Conservation (phyloP, 352 stramenopile genomes). For the Phytophthora hybrid region DNA sequence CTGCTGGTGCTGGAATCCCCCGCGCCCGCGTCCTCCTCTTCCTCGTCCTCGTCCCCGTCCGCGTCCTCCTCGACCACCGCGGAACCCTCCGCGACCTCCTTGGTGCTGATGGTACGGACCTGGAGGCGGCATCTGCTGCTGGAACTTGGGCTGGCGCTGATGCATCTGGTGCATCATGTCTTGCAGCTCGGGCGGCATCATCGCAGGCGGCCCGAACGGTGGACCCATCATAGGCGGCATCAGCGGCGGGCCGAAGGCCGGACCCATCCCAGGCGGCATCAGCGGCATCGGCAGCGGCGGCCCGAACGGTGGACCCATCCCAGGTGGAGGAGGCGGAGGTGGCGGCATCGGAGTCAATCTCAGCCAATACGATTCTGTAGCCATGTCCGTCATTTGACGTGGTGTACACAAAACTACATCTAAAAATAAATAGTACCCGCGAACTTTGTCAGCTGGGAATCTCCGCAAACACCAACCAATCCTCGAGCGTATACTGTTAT, state of each 20-base stretch:
- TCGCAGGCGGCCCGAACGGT: slow-evolving; percentile 11
- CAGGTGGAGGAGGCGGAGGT: no score
- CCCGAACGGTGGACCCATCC: no score
- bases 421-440: background rate
- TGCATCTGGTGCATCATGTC: slow-evolving; percentile 68
- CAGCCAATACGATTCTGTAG: background rate
- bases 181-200: slow-evolving; percentile 59
- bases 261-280: no score
- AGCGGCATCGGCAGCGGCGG: slow-evolving; percentile 34
- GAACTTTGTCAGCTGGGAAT: background rate
- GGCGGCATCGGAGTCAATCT: background rate
- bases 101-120: slow-evolving; percentile 18
- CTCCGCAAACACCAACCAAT: no score
- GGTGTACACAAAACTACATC: background rate
- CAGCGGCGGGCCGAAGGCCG: slow-evolving; percentile 12
- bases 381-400: background rate
- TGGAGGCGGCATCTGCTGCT: slow-evolving; percentile 28
- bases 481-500: no score
- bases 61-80: slow-evolving; percentile 29
- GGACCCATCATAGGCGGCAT: slow-evolving; percentile 21
- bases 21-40: slow-evolving; percentile 31
- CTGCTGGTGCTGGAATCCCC: slow-evolving; percentile 33
- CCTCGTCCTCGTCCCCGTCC: slow-evolving; percentile 35
- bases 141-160: slow-evolving; percentile 49
- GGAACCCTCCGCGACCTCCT: slow-evolving; percentile 26